phyloP scores from a whole-genome alignment of 225 moss, liverwort and hornwort genomes.

The Lunularia cruciata region DNA sequence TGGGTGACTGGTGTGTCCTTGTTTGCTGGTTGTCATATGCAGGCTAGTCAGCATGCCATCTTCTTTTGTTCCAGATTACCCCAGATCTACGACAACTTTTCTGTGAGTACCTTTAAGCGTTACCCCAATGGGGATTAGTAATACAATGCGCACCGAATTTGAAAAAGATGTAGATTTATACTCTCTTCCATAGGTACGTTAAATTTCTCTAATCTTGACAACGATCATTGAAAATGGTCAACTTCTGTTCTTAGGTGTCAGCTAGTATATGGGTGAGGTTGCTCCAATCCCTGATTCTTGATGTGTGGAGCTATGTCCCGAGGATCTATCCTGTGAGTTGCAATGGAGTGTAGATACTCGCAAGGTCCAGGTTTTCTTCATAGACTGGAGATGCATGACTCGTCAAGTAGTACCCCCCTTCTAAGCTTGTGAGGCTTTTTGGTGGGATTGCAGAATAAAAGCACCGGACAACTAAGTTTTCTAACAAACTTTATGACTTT shows the following conservation, averaged over 20 bases:
- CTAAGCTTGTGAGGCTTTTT: not conserved
- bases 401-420: not conserved
- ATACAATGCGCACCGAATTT: too few relatives aligned
- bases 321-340: too few relatives aligned
- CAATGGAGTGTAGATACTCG: too few relatives aligned
- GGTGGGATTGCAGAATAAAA: conserved; percentile 46
- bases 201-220: not conserved
- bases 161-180: too few relatives aligned
- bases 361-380: too few relatives aligned
- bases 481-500: conserved; percentile 74
- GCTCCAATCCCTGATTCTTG: too few relatives aligned
- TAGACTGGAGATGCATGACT: not conserved
- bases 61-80: conserved; percentile 79
- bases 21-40: not conserved
- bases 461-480: conserved; percentile 86
- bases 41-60: conserved; percentile 70
- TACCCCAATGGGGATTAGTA: too few relatives aligned
- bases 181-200: not conserved
- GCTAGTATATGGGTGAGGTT: too few relatives aligned
- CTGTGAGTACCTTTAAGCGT: conserved; percentile 23
- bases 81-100: conserved; percentile 78
- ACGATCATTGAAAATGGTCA: not conserved
- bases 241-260: too few relatives aligned
- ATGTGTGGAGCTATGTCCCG: too few relatives aligned
- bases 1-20: not conserved